A percentile compares a stretch with the other conserved stretches of the same genome.
Evolutionary conservation across 805 yeast genomes (phyloP).

Genomic region (Myxozyma geophila): DNA sequence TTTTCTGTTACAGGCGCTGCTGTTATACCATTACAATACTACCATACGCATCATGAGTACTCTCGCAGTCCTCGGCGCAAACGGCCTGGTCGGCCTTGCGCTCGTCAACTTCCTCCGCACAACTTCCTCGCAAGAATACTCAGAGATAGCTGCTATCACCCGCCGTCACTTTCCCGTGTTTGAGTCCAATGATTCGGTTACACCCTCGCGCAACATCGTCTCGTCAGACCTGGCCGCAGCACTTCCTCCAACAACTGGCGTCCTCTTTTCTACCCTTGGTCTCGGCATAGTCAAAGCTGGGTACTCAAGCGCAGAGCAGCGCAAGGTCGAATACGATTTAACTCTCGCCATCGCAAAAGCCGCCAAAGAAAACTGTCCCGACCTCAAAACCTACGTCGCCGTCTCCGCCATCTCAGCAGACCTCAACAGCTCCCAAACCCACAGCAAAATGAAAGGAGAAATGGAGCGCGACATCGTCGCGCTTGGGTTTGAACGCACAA

Average conservation of each 20-base stretch:
- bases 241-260: slow-evolving; percentile 35
- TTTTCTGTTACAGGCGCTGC: no score
- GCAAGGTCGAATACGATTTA: slow-evolving; percentile 73
- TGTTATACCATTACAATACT: no score
- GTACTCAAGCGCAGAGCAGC: slow-evolving; percentile 62
- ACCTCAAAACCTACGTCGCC: slow-evolving; percentile 62
- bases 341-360: slow-evolving; percentile 70
- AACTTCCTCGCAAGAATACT: slow-evolving; percentile 52
- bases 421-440: slow-evolving; percentile 56
- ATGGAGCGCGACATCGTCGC: slow-evolving; percentile 68
- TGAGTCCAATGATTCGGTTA: slow-evolving; percentile 40
- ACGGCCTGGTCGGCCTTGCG: slow-evolving; percentile 74
- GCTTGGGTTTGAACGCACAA: slow-evolving; percentile 67
- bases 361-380: slow-evolving; percentile 67
- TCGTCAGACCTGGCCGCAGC: slow-evolving; percentile 38
- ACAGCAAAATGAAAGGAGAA: slow-evolving; percentile 71
- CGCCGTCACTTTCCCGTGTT: slow-evolving; percentile 13
- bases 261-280: slow-evolving; percentile 69
- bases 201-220: slow-evolving; percentile 56
- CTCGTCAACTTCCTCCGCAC: slow-evolving; percentile 54
- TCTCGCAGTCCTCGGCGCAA: slow-evolving; percentile 60
- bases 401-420: slow-evolving; percentile 71
- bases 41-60: slow-evolving; percentile 10
- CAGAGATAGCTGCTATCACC: slow-evolving; percentile 44
- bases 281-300: slow-evolving; percentile 75